Base-by-base conservation (phyloP, 257 asterid genomes). In the Primulina eburnea region DNA sequence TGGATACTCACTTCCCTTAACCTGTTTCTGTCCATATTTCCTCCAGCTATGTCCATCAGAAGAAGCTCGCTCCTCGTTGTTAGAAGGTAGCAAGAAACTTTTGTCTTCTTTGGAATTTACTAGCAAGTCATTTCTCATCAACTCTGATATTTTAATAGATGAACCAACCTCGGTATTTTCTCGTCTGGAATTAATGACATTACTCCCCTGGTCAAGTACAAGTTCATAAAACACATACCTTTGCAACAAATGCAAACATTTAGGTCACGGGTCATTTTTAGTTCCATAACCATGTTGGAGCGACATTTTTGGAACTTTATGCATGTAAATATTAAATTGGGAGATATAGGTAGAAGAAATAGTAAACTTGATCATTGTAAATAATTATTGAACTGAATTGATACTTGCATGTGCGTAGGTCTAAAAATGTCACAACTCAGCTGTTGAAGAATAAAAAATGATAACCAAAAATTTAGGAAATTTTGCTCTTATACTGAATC, bases 21-120 rank as follows among this genome's bases (percentile, higher is more conserved):
- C 98, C 75, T 81, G 91, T 73, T 92, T 92, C 80, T 92, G 97
- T 59, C 98, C 97, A 68, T 92, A 92, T 76, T 92, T 92, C 74
- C 97, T 83, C 98, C 98, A 92, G 55, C 69, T 85, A 80, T 92
- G 88, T 28, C 96, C 95, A 67, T 92, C 97, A 55, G 84, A 74
- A 55, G 87, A 78, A 71, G 84, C 81, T 14, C 83, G 87, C 43
- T 85, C 82, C 38, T 64, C 71, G 47, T 34, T 73, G 28, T 60
- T 68, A 12, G 79, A 59, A 63, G 64, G 81, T 21, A 78, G 16
- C 8, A 69, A 61, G 24, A 78, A 66, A 11, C 77, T 77, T 60
- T 73, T 76, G 57, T 78, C 82, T 33, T 77, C 81, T 34, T 76
- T 87, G 58, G 71, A 52, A 72, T 33, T 83, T 71, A 64, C 84